Evolutionary conservation across 1,284 basidiomycete genomes (phyloP), one percentile per base, ranked within the genome.

Genomic region (Neonothopanus nambi): DNA sequence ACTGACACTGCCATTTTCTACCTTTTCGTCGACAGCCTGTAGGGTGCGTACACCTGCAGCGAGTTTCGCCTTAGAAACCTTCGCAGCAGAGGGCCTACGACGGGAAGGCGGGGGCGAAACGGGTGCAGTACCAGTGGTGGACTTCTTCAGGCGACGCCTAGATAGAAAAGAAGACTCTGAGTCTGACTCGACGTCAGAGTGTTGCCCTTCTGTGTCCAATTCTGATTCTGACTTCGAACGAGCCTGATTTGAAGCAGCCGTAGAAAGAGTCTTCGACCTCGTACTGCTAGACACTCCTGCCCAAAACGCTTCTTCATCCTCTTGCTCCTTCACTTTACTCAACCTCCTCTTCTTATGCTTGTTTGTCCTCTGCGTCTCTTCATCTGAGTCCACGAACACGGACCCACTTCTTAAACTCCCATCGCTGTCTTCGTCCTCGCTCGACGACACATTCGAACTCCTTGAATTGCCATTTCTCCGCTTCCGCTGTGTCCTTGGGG

Each of bases 261-360:
- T 51, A 33, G 55, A 46, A 42, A 46, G 12, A 5, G 36, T 46
- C 17, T 52, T 44, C 33, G 43, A 39, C 8, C 28, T 12, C 36
- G 47, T 24, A 23, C 36, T 49, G 20, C 39, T 23, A 39, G 24
- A 33, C 13, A 15, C 51, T 11, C 61, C 67, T 53, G 71, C 57
- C 76, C 75, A 78, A 53, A 78, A 78, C 5, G 70, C 71, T 30
- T 76, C 74, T 60, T 77, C 71, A 18, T 70, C 71, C 30, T 68
- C 71, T n/a, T 64, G 52, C 12, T 50, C 55, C 23, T 55, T 52
- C 15, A 54, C 58, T 39, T 60, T 57, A 20, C 59, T 65, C 21
- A 65, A 66, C 55, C 68, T 60, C 51, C 73, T 63, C 54, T 69
- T 74, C 67, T 77, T 77, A 57, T 60, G 52, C 2, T 45, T 26